Evolutionary conservation across 441 rosid genomes (phyloP).

Genomic region (Adansonia rubrostipa): DNA sequence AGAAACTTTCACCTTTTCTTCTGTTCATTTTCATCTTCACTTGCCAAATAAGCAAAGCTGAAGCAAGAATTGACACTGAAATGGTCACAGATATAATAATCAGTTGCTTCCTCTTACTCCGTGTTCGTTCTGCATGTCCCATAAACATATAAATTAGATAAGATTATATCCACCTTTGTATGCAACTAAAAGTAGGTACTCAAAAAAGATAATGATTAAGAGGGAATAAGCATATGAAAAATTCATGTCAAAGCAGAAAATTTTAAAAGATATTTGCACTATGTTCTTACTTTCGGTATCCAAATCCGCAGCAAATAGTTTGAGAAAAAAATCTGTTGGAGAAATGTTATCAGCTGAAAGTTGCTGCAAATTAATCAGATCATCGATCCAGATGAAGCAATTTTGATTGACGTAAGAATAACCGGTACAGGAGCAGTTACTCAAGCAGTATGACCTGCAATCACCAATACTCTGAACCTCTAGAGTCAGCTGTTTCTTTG

Average conservation of each 20-base stretch:
- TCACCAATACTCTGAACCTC: slow-evolving; percentile 8
- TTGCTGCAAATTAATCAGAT: slow-evolving; percentile 30
- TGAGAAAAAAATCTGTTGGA: slow-evolving; percentile 24
- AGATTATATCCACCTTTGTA: background rate
- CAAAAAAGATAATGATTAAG: background rate
- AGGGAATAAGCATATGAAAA: background rate
- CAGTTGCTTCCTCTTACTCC: background rate
- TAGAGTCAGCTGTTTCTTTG: background rate
- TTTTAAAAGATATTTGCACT: background rate
- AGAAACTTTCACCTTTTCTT: slow-evolving; percentile 4
- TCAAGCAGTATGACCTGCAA: slow-evolving; percentile 35
- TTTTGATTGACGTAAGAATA: slow-evolving; percentile 26
- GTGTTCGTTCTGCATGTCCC: background rate
- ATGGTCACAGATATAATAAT: background rate
- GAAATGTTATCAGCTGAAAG: background rate
- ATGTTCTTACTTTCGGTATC: background rate
- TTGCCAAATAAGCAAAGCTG: background rate
- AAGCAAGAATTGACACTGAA: background rate
- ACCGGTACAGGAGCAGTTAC: slow-evolving; percentile 42
- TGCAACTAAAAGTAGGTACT: background rate
- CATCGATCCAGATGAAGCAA: slow-evolving; percentile 41
- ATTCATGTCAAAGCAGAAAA: background rate
- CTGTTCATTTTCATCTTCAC: background rate
- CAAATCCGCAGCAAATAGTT: slow-evolving; percentile 30
- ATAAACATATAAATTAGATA: background rate